Base-by-base conservation (phyloP, 169 alveolate genomes). In the Theileria equi region DNA sequence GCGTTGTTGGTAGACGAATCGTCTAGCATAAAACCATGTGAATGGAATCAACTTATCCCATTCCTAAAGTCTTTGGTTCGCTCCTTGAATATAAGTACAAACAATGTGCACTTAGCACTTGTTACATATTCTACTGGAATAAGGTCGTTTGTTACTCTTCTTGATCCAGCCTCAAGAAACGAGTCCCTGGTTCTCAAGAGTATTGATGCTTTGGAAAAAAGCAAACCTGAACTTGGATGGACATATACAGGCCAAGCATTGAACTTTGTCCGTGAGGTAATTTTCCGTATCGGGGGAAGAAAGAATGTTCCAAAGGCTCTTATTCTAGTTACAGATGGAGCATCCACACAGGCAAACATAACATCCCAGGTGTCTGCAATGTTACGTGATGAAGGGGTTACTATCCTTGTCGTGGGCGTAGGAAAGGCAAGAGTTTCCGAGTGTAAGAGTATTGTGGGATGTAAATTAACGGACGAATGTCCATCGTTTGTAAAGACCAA, bases 201-300 rank as follows among this genome's bases (percentile, higher is more conserved):
- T 10, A 23, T 77, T 7, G 78, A 67, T 23, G 5, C 16, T 41
- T 52, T 77, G 67, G n/a, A 31, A 25, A 31, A 53, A 1, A 57
- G 77, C n/a, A 77, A 67, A 28, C 73, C 86, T 23, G 40, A 25
- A 16, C 1, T 10, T 38, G 81, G 86, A 8, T 57, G 47, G 69
- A 77, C 86, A 0, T 77, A 57, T 70, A 77, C 86, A 5, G 86
- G 86, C 1, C 57, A 55, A 63, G 86, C 78, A 28, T 44, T 77
- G 7, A 34, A 38, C 40, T 67, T n/a, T 38, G 73, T 67, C 41
- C 44, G 69, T 16, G 52, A 67, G 21, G 55, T 44, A 25, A 57
- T 67, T 0, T 38, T 66, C 5, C 16, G 7, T 8, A 48, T 67
- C 3, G 68, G 61, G n/a, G 74, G 74, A 8, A 63, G 86, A 17